Evolutionary conservation across 129 eudicot genomes (phyloP).

Genomic region (Erigeron canadensis): DNA sequence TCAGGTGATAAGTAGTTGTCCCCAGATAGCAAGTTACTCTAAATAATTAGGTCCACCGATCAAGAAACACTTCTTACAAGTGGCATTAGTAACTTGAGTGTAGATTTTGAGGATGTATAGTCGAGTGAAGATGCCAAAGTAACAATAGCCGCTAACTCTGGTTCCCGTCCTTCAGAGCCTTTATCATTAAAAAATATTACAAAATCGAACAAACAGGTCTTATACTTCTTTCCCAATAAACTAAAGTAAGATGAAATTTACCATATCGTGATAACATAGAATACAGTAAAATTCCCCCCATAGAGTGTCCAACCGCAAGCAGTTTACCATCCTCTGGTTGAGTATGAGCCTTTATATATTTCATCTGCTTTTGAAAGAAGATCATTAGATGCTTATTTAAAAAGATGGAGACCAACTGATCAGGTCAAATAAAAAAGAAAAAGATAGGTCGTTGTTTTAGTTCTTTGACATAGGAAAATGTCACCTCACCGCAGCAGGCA

Average conservation of each 20-base stretch:
- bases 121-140: slow-evolving; percentile 96
- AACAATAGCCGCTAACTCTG: slow-evolving; percentile 75
- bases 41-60: neutral
- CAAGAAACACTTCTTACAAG: slow-evolving; percentile 55
- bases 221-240: slow-evolving; percentile 11
- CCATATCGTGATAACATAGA: slow-evolving; percentile 78
- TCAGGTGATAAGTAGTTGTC: neutral
- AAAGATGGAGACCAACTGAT: neutral
- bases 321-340: slow-evolving; percentile 77
- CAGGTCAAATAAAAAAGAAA: neutral
- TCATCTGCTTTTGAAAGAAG: slow-evolving; percentile 49
- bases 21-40: neutral
- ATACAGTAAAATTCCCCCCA: slow-evolving; percentile 96
- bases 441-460: neutral
- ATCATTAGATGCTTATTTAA: slow-evolving; percentile 7
- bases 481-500: slow-evolving; percentile 99
- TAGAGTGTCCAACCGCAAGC: slow-evolving; percentile 92
- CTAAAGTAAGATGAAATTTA: slow-evolving; percentile 31
- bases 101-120: slow-evolving; percentile 76
- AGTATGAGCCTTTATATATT: slow-evolving; percentile 68
- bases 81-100: slow-evolving; percentile 82
- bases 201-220: neutral
- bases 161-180: slow-evolving; percentile 74
- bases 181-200: slow-evolving; percentile 20
- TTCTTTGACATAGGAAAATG: slow-evolving; percentile 42